Conservation (phyloP, 768 basidiomycete species). For the Suillus americanus region DNA sequence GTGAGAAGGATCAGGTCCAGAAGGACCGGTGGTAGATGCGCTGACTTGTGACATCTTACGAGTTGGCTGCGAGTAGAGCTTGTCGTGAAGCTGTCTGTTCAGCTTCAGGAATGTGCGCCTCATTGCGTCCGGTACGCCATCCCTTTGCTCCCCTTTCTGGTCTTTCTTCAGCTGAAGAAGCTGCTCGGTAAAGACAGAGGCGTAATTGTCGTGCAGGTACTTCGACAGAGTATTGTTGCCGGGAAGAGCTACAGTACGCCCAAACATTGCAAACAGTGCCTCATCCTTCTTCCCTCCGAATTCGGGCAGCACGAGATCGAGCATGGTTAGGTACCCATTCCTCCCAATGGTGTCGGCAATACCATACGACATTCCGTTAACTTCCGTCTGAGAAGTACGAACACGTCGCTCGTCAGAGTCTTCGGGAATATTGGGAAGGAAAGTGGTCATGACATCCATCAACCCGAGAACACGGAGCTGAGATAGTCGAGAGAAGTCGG, state of each 20-base stretch:
- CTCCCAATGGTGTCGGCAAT: slow-evolving; percentile 90
- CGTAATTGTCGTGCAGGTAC: slow-evolving; percentile 81
- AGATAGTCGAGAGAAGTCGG: slow-evolving; percentile 85
- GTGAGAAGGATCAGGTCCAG: slow-evolving; percentile 47
- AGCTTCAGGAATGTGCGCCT: slow-evolving; percentile 85
- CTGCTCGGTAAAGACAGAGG: slow-evolving; percentile 58
- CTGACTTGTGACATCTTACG: slow-evolving; percentile 77
- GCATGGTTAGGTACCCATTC: slow-evolving; percentile 78
- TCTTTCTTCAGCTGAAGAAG: slow-evolving; percentile 48
- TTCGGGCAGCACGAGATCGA: slow-evolving; percentile 88
- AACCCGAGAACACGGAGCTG: slow-evolving; percentile 90
- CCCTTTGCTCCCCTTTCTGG: slow-evolving; percentile 35
- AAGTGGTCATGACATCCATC: slow-evolving; percentile 87
- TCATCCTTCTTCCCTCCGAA: slow-evolving; percentile 77
- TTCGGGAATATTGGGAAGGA: slow-evolving; percentile 67
- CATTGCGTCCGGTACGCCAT: slow-evolving; percentile 72
- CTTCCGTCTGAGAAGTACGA: slow-evolving; percentile 84
- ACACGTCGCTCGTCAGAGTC: slow-evolving; percentile 89
- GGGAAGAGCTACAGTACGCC: slow-evolving; percentile 57
- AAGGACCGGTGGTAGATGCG: slow-evolving; percentile 35
- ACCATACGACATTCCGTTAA: slow-evolving; percentile 93
- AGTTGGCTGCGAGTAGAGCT: slow-evolving; percentile 44
- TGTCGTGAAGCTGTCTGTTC: slow-evolving; percentile 79
- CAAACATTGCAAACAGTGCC: slow-evolving; percentile 96
- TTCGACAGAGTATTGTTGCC: slow-evolving; percentile 74